These are phyloP conservation scores for Secale cereale DNA, from an alignment of 176 grass and related monocot genomes.

Conservation along the genomic window DNA sequence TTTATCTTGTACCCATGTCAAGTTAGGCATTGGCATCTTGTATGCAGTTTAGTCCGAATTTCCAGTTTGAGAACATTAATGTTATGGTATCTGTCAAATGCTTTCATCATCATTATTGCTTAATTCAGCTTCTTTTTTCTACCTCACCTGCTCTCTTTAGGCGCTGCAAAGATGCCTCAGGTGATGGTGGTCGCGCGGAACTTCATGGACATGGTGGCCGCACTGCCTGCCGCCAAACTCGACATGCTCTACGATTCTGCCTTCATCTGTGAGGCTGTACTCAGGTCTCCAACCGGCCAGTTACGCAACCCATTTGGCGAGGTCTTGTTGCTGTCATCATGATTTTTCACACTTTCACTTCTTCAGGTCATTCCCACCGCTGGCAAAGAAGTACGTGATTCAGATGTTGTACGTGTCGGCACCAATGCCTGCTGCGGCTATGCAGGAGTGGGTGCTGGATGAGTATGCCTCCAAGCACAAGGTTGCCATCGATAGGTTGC, in stretches of 20 bases:
- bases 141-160: not conserved
- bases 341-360: not conserved
- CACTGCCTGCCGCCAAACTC: conserved; percentile 68
- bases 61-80: not conserved
- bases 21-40: not conserved
- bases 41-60: not conserved
- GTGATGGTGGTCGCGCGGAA: conserved; percentile 85
- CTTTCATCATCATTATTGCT: not conserved
- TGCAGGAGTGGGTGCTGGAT: conserved; percentile 84
- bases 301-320: not conserved
- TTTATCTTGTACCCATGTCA: not conserved
- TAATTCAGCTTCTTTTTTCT: not conserved
- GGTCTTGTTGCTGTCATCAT: not conserved
- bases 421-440: conserved; percentile 45
- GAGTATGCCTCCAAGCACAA: conserved; percentile 74
- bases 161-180: conserved; percentile 65
- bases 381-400: conserved; percentile 84
- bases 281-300: conserved; percentile 41
- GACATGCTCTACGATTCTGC: conserved; percentile 79
- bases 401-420: conserved; percentile 73
- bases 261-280: conserved; percentile 93
- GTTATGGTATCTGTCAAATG: not conserved
- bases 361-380: conserved; percentile 66
- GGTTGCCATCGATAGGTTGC: conserved; percentile 73
- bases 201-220: conserved; percentile 98